Percentiles rank a stretch among this genome's conserved stretches.
Evolutionary conservation across 2,329 filamentous ascomycete species (phyloP).

Genomic region (Xylaria arbuscula): DNA sequence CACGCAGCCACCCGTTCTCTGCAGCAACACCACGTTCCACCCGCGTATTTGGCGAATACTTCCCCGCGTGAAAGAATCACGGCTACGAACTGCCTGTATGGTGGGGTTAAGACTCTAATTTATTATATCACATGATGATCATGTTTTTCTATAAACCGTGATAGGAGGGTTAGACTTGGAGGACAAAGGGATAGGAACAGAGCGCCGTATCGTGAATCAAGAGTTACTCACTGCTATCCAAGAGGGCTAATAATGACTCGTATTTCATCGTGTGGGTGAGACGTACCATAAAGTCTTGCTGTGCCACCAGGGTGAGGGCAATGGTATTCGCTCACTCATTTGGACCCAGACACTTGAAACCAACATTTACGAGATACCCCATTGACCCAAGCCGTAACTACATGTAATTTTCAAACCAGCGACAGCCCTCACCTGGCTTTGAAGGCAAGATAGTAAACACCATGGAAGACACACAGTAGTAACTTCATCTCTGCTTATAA

Average conservation of each 20-base stretch:
- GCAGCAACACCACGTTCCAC: background rate
- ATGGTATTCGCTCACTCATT: background rate
- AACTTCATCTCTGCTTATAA: too few relatives aligned
- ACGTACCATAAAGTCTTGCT: too few relatives aligned
- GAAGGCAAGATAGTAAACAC: too few relatives aligned
- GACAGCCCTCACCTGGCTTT: too few relatives aligned
- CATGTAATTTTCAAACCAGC: too few relatives aligned
- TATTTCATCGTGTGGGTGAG: too few relatives aligned
- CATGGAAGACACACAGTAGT: too few relatives aligned
- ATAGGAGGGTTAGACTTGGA: background rate
- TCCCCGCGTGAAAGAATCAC: background rate
- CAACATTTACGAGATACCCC: too few relatives aligned
- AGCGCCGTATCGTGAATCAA: background rate
- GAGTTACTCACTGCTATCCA: background rate
- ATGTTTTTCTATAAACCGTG: background rate
- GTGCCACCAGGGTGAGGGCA: too few relatives aligned
- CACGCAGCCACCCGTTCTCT: slow-evolving; percentile 10
- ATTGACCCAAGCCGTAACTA: background rate
- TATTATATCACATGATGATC: background rate
- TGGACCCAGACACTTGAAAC: background rate
- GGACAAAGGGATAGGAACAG: background rate
- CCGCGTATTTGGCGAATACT: background rate
- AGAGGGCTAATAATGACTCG: too few relatives aligned
- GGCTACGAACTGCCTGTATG: background rate
- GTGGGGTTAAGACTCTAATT: background rate